Conservation (phyloP, 495 filamentous ascomycete species). For the Trichoderma reesei region DNA sequence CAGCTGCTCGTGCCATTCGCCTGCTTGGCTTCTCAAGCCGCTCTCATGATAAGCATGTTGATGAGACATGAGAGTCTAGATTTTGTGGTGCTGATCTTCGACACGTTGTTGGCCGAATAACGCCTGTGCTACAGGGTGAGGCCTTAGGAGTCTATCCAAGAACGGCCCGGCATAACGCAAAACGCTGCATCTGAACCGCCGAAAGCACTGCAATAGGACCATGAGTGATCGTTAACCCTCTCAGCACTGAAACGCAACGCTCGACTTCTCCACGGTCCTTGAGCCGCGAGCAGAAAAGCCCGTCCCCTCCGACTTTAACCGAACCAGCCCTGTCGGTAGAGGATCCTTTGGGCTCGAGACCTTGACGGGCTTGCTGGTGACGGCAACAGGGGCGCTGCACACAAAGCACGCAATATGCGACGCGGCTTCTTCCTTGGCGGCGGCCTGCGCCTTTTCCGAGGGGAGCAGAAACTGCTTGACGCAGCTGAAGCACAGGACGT, state of each 20-base stretch:
- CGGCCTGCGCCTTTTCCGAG: slow-evolving; percentile 47
- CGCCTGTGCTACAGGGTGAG: too few relatives aligned
- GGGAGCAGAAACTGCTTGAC: slow-evolving; percentile 78
- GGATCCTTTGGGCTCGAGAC: slow-evolving; percentile 46
- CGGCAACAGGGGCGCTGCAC: slow-evolving; percentile 65
- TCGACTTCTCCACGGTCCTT: slow-evolving; percentile 68
- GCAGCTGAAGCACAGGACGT: slow-evolving; percentile 85
- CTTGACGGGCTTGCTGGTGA: slow-evolving; percentile 28
- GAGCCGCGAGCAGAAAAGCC: slow-evolving; percentile 82
- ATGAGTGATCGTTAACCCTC: not conserved
- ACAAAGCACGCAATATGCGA: slow-evolving; percentile 70
- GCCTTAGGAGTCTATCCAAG: too few relatives aligned
- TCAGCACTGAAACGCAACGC: slow-evolving; percentile 79
- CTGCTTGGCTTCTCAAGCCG: too few relatives aligned
- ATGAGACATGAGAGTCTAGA: too few relatives aligned
- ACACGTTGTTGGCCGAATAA: too few relatives aligned
- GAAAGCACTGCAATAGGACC: too few relatives aligned
- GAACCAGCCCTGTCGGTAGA: slow-evolving; percentile 67
- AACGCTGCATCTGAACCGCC: too few relatives aligned
- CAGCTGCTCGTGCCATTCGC: too few relatives aligned
- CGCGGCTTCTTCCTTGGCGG: slow-evolving; percentile 32
- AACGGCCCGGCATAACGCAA: too few relatives aligned
- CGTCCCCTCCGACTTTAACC: slow-evolving; percentile 80
- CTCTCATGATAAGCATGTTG: too few relatives aligned
- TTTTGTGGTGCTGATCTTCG: too few relatives aligned